phyloP scores from a whole-genome alignment of 1,284 basidiomycete species.

The Rhodotorula sp. region DNA sequence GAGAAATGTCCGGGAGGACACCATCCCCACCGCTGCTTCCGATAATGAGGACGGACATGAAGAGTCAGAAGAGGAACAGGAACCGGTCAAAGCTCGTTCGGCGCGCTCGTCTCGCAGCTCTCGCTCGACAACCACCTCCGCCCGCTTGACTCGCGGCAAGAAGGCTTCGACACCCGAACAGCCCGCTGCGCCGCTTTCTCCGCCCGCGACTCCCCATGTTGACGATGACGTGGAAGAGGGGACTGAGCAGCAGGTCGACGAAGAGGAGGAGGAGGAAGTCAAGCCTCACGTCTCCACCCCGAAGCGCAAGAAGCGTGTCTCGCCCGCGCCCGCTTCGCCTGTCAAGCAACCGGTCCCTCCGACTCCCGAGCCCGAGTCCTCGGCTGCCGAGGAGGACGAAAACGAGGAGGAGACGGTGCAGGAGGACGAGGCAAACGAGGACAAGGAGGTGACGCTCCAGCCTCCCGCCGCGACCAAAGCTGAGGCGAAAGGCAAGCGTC shows the following conservation, averaged over 20 bases:
- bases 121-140: not conserved
- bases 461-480: not conserved
- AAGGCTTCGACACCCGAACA: slow-evolving; percentile 13
- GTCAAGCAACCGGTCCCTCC: slow-evolving; percentile 1
- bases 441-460: slow-evolving; percentile 9
- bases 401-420: not conserved
- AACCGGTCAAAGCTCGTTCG: slow-evolving; percentile 11
- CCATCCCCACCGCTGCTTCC: slow-evolving; percentile 8
- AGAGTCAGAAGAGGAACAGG: slow-evolving; percentile 13
- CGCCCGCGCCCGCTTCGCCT: slow-evolving; percentile 4
- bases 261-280: slow-evolving; percentile 23
- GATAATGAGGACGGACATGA: slow-evolving; percentile 26
- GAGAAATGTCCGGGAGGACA: too few species aligned
- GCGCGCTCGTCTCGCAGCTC: not conserved
- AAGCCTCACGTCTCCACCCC: slow-evolving; percentile 17
- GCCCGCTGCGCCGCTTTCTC: slow-evolving; percentile 1
- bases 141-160: not conserved
- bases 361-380: slow-evolving; percentile 9
- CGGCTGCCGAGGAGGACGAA: not conserved
- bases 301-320: slow-evolving; percentile 23
- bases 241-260: slow-evolving; percentile 6
- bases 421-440: slow-evolving; percentile 10
- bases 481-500: slow-evolving; percentile 13
- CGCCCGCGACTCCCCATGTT: not conserved
- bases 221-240: not conserved